Base-by-base conservation (phyloP, 2,329 filamentous ascomycete species). In the Ascochyta pisi region DNA sequence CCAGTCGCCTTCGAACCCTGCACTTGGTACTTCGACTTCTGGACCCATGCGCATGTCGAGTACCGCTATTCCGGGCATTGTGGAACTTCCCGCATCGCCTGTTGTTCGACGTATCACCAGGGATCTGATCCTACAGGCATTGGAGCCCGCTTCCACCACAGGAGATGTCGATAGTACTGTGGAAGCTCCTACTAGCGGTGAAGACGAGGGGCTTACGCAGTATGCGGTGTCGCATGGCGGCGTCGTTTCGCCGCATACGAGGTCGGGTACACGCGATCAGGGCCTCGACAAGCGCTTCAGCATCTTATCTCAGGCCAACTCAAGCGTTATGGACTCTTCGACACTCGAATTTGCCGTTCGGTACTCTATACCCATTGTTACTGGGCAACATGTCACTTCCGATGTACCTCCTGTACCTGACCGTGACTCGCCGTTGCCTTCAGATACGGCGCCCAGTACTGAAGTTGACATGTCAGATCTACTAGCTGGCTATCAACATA, bases 401-500 rank as follows among this genome's bases (percentile, higher is more conserved):
- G 43, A 33, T 6, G 50, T 55, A 22, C 52, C 60, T 6, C 34
- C 55, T 8, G 40, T 45, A 8, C 41, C 44, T 50, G 54, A 60
- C 13, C 16, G 24, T 35, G 53, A 59, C 10, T 27, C 46, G 8
- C 50, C 42, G 15, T 46, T 42, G 40, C 34, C 53, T 33, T 33
- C 48, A 6, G 65, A 62, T 29, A 53, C 55, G 22, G 64, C 46
- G 23, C 52, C 47, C 13, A 67, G 55, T 31, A 73, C 65, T 13
- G 71, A 71, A 29, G 69, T 71, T 42, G 70, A 69, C 10, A 70
- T 74, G 64, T 70, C 70, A 12, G 69, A 73, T 48, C 55, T 74
- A 7, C 41, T 73, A 34, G 67, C 64, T 26, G 68, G 62, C n/a
- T 74, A 73, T 45, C 65, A 71, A 47, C 65, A 70, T 31, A 67